Percentiles rank a stretch among this genome's conserved stretches.
Evolutionary conservation across 495 filamentous ascomycete genomes (phyloP).

Genomic region (Lentithecium fluviatile): DNA sequence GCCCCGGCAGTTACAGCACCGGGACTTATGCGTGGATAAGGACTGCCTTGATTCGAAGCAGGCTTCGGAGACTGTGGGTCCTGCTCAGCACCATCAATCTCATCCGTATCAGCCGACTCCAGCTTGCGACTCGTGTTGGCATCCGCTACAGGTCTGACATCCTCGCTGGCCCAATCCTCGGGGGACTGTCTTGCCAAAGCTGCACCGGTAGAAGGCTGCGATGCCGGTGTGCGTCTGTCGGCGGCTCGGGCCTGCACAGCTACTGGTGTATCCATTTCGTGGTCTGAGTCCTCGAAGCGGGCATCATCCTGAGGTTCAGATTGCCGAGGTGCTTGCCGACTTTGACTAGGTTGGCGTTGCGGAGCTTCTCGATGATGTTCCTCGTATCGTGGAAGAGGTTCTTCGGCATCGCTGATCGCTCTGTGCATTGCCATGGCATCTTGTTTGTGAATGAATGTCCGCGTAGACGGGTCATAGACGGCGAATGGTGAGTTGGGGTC

Average conservation of each 20-base stretch:
- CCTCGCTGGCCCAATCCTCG: constrained; percentile 25
- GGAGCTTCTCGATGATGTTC: background rate
- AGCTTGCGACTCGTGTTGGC: constrained; percentile 10
- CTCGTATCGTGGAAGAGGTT: background rate
- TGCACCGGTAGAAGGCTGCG: background rate
- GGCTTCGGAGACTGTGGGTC: constrained; percentile 15
- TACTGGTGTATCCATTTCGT: background rate
- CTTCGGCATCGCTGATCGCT: constrained; percentile 6
- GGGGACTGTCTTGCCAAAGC: constrained; percentile 20
- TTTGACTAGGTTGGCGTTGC: constrained; percentile 7
- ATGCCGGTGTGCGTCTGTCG: background rate
- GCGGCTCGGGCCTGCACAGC: background rate
- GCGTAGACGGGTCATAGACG: constrained; percentile 36
- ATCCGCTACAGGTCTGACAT: constrained; percentile 3
- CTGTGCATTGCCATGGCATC: constrained; percentile 15
- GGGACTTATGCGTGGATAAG: constrained; percentile 8
- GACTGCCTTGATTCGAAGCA: constrained; percentile 15
- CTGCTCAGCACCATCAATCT: background rate
- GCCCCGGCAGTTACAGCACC: background rate
- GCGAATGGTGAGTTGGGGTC: constrained; percentile 31
- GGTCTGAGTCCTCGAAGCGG: background rate
- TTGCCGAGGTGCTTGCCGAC: background rate
- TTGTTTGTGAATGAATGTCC: constrained; percentile 32
- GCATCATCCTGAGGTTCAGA: background rate
- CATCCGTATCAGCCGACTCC: background rate